A percentile compares a stretch with the other conserved stretches of the same genome.
Evolutionary conservation across 2,329 filamentous ascomycete genomes (phyloP).

Genomic region (Aureobasidium lini): DNA sequence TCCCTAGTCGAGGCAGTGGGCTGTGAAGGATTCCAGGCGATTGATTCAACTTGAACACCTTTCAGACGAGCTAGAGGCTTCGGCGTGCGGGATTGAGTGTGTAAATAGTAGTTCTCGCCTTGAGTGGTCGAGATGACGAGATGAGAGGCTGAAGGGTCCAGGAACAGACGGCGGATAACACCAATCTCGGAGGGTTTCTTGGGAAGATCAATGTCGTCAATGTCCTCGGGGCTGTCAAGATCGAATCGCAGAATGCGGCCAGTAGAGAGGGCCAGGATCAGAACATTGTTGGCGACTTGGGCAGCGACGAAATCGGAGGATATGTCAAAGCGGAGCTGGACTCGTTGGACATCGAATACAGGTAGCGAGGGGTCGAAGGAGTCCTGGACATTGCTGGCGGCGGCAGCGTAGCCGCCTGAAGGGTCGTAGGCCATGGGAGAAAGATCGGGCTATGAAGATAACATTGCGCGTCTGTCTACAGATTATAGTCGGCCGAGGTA

Average conservation of each 20-base stretch:
- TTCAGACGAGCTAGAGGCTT: slow-evolving; percentile 75
- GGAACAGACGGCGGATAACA: slow-evolving; percentile 90
- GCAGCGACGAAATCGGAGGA: slow-evolving; percentile 93
- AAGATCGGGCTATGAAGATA: background rate
- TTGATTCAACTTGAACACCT: slow-evolving; percentile 76
- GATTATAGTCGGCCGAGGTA: no score
- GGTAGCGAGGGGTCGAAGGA: slow-evolving; percentile 47
- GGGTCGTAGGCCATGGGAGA: slow-evolving; percentile 19
- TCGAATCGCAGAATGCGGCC: slow-evolving; percentile 91
- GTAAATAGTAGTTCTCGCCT: slow-evolving; percentile 96
- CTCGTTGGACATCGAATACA: slow-evolving; percentile 90
- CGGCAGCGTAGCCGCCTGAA: slow-evolving; percentile 23
- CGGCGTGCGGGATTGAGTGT: slow-evolving; percentile 85
- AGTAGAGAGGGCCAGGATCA: slow-evolving; percentile 85
- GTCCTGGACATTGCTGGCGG: slow-evolving; percentile 13
- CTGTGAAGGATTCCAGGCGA: slow-evolving; percentile 90
- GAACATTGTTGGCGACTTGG: slow-evolving; percentile 94
- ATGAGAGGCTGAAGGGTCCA: slow-evolving; percentile 94
- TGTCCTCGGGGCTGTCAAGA: slow-evolving; percentile 85
- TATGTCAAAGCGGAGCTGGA: slow-evolving; percentile 89
- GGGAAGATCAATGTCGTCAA: slow-evolving; percentile 93
- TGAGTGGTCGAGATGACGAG: slow-evolving; percentile 83
- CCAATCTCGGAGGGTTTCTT: slow-evolving; percentile 88
- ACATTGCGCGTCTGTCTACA: background rate
- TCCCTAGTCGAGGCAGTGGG: slow-evolving; percentile 92